Conservation (phyloP, 2,329 filamentous ascomycete genomes). For the Aureobasidium leucospermi region DNA sequence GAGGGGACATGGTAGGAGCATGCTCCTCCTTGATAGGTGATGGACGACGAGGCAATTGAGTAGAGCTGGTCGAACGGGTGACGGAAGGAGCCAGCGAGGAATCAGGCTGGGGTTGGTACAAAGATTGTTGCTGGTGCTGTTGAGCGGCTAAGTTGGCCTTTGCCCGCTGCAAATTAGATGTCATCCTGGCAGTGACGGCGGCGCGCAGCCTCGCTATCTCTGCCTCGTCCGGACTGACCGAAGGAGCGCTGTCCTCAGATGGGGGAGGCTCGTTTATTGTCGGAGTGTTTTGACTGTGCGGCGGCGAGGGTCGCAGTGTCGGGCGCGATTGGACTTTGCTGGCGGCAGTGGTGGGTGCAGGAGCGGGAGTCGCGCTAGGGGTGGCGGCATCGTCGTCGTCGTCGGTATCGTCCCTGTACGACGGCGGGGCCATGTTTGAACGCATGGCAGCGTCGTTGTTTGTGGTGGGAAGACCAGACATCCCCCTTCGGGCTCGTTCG, state of each 20-base stretch:
- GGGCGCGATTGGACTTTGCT: slow-evolving; percentile 1
- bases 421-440: slow-evolving; percentile 4
- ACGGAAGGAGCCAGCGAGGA: background rate
- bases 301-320: background rate
- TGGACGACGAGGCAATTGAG: slow-evolving; percentile 13
- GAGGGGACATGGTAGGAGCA: background rate
- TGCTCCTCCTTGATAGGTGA: slow-evolving; percentile 18
- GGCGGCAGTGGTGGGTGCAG: background rate
- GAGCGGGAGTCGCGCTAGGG: background rate
- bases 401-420: background rate
- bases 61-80: background rate
- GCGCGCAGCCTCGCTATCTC: slow-evolving; percentile 29
- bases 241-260: slow-evolving; percentile 14
- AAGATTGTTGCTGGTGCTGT: slow-evolving; percentile 4
- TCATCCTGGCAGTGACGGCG: slow-evolving; percentile 35
- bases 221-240: slow-evolving; percentile 24
- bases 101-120: background rate
- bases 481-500: background rate
- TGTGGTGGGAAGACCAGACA: background rate
- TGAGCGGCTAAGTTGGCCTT: slow-evolving; percentile 3
- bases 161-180: slow-evolving; percentile 26
- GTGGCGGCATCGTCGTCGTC: slow-evolving; percentile 5
- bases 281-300: background rate
- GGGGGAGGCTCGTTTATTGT: background rate
- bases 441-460: background rate